A percentile compares a stretch with the other conserved stretches of the same genome.
These are phyloP conservation scores for Alternaria longipes DNA, from an alignment of 2,329 filamentous ascomycete species.

Conservation along the genomic window DNA sequence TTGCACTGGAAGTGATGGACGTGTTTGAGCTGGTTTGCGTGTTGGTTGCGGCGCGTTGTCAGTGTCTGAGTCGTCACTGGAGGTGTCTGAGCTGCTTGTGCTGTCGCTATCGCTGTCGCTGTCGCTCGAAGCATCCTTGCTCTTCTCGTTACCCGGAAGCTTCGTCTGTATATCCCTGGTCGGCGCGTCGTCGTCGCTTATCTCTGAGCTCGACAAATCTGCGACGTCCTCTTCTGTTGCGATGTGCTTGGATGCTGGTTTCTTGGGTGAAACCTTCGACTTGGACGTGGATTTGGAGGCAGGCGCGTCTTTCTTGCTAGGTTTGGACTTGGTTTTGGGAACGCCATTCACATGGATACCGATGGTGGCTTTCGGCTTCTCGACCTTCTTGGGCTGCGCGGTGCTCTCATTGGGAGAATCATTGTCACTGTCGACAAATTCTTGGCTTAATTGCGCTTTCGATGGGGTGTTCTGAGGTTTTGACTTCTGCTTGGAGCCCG, in stretches of 20 bases:
- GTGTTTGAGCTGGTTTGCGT: constrained; percentile 24
- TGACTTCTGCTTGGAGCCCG: constrained; percentile 39
- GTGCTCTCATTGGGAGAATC: constrained; percentile 38
- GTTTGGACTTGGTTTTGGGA: constrained; percentile 28
- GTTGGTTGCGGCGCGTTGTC: constrained; percentile 33
- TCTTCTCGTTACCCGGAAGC: constrained; percentile 22
- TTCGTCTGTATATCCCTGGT: constrained; percentile 29
- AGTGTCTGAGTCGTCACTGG: constrained; percentile 52
- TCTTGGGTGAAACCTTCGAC: constrained; percentile 25
- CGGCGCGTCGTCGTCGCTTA: constrained; percentile 32
- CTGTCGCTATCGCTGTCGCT: constrained; percentile 28
- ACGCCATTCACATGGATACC: constrained; percentile 43
- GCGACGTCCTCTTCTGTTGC: constrained; percentile 30
- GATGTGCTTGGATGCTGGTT: constrained; percentile 34
- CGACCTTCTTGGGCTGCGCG: constrained; percentile 24
- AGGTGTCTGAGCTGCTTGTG: constrained; percentile 38
- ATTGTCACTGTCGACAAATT: constrained; percentile 48
- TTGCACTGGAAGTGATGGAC: constrained; percentile 16
- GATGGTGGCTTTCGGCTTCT: constrained; percentile 40
- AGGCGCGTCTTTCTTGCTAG: constrained; percentile 17
- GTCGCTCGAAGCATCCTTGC: constrained; percentile 22
- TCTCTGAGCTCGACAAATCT: constrained; percentile 39
- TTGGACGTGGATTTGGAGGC: constrained; percentile 24
- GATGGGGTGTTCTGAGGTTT: constrained; percentile 30
- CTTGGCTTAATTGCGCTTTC: constrained; percentile 46